Evolutionary conservation across 441 rosid genomes (phyloP).

Genomic region (Eutrema salsugineum): DNA sequence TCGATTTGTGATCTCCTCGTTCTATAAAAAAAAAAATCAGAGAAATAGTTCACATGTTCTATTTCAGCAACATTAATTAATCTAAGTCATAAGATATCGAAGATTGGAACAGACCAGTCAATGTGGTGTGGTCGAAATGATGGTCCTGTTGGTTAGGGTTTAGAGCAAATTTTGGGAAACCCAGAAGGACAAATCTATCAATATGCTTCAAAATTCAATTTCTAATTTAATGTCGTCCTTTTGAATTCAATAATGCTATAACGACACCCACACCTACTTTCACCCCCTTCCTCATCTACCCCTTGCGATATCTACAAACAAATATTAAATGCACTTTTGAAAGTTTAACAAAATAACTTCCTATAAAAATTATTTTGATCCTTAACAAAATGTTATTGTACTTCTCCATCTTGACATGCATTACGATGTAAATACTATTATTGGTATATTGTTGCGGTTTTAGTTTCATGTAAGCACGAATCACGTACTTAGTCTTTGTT

Average conservation of each 20-base stretch:
- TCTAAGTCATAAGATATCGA: constrained; percentile 1
- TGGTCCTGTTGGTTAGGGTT: constrained; percentile 12
- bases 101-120: constrained; percentile 24
- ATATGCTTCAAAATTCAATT: constrained; percentile 22
- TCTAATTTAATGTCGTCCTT: constrained; percentile 19
- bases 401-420: too few species aligned
- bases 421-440: too few species aligned
- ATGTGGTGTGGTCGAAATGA: constrained; percentile 29
- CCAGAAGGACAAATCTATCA: constrained; percentile 14
- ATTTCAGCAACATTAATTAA: not conserved
- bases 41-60: not conserved
- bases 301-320: not conserved
- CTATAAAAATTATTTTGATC: too few species aligned
- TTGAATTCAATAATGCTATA: constrained; percentile 19
- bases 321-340: constrained; percentile 15
- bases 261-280: constrained; percentile 30
- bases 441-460: too few species aligned
- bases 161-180: constrained; percentile 13
- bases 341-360: too few species aligned
- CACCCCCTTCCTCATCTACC: constrained; percentile 10
- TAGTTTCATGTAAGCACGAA: too few species aligned
- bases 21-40: not conserved
- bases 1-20: not conserved
- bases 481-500: not conserved
- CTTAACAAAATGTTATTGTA: too few species aligned